Conservation (phyloP, 441 rosid species). For the Croton laevigatus region DNA sequence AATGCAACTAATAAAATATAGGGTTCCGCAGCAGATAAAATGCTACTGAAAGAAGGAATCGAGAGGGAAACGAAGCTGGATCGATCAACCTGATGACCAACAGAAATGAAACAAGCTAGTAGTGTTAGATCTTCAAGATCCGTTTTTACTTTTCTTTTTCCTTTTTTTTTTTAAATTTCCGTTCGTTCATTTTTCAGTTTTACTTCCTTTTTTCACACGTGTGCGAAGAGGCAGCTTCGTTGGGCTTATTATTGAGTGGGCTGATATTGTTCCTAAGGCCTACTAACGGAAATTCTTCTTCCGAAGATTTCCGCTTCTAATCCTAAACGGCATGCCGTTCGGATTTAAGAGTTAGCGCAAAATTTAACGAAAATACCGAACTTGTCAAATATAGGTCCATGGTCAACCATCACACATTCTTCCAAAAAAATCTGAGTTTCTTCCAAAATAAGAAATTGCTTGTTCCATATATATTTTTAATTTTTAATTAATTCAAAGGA, state of each 20-base stretch:
- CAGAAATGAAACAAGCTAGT: not conserved
- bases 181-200: not conserved
- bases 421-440: not conserved
- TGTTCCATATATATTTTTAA: not conserved
- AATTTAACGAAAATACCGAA: too few species aligned
- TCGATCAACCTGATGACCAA: conserved; percentile 3
- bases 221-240: not conserved
- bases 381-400: not conserved
- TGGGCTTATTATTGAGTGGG: too few species aligned
- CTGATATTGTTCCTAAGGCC: too few species aligned
- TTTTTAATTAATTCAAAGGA: not conserved
- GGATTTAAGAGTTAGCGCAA: too few species aligned
- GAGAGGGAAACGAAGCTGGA: not conserved
- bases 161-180: not conserved
- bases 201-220: not conserved
- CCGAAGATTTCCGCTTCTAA: too few species aligned
- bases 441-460: not conserved
- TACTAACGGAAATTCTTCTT: too few species aligned
- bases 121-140: not conserved
- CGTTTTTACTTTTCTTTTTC: not conserved
- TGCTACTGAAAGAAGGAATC: not conserved
- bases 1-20: not conserved
- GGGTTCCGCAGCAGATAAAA: not conserved
- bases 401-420: not conserved
- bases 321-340: too few species aligned